phyloP scores from a whole-genome alignment of 192 early-diverging fungal species.

The Backusella macrospora region DNA sequence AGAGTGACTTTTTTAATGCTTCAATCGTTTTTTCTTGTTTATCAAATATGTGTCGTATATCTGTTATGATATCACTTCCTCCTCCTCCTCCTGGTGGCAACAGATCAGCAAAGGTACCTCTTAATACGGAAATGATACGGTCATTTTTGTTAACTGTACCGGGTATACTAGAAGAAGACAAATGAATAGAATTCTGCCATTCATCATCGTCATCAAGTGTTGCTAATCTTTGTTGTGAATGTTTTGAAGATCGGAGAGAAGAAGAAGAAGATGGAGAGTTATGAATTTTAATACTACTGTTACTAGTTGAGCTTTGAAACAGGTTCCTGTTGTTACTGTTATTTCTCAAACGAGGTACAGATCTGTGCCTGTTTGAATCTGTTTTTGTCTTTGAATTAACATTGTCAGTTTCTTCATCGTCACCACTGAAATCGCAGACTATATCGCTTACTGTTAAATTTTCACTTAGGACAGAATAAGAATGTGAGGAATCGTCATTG shows the following conservation, averaged over 20 bases:
- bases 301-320: too few relatives aligned
- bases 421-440: not conserved
- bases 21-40: constrained; percentile 12
- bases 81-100: not conserved
- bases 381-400: not conserved
- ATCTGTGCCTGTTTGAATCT: not conserved
- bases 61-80: not conserved
- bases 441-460: not conserved
- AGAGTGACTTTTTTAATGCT: constrained; percentile 1
- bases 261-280: not conserved
- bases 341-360: not conserved
- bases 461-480: not conserved
- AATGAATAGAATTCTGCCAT: not conserved
- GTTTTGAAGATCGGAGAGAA: not conserved
- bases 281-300: too few relatives aligned
- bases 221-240: not conserved
- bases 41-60: constrained; percentile 13
- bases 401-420: not conserved
- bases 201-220: not conserved
- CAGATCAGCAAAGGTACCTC: constrained; percentile 1
- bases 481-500: not conserved
- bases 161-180: not conserved
- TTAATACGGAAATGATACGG: not conserved
- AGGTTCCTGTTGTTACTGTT: not conserved
- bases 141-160: not conserved